phyloP scores from a whole-genome alignment of 306 rosid genomes.

The Cucumis hystrix region DNA sequence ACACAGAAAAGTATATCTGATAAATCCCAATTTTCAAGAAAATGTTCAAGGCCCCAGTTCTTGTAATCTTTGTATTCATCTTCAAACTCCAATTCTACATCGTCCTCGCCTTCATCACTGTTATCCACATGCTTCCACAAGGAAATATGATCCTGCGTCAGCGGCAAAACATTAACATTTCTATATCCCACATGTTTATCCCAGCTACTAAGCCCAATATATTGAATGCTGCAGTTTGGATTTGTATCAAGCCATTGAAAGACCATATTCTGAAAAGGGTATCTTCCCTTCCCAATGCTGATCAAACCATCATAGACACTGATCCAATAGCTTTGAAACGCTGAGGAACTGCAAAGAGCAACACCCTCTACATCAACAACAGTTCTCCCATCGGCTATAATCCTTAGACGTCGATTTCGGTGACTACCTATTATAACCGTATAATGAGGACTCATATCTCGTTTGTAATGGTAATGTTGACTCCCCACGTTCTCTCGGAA shows the following conservation, averaged over 20 bases:
- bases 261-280: constrained; percentile 76
- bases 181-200: constrained; percentile 87
- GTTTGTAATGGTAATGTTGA: constrained; percentile 82
- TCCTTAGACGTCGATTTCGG: constrained; percentile 58
- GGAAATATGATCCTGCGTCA: constrained; percentile 40
- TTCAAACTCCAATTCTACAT: constrained; percentile 22
- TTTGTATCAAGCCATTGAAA: constrained; percentile 81
- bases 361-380: constrained; percentile 73
- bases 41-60: constrained; percentile 71
- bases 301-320: constrained; percentile 84
- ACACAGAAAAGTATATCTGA: constrained; percentile 55
- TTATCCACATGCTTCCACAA: constrained; percentile 48
- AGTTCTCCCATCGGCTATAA: constrained; percentile 69
- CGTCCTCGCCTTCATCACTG: constrained; percentile 37
- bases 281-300: constrained; percentile 67
- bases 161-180: constrained; percentile 64
- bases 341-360: constrained; percentile 70
- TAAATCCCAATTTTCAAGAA: constrained; percentile 72
- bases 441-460: constrained; percentile 82
- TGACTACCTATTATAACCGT: constrained; percentile 90
- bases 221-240: constrained; percentile 68
- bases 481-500: constrained; percentile 86
- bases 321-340: constrained; percentile 87
- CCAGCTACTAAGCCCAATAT: constrained; percentile 95
- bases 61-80: constrained; percentile 33